phyloP scores from a whole-genome alignment of 208 protist genomes.

The Leishmania braziliensis region DNA sequence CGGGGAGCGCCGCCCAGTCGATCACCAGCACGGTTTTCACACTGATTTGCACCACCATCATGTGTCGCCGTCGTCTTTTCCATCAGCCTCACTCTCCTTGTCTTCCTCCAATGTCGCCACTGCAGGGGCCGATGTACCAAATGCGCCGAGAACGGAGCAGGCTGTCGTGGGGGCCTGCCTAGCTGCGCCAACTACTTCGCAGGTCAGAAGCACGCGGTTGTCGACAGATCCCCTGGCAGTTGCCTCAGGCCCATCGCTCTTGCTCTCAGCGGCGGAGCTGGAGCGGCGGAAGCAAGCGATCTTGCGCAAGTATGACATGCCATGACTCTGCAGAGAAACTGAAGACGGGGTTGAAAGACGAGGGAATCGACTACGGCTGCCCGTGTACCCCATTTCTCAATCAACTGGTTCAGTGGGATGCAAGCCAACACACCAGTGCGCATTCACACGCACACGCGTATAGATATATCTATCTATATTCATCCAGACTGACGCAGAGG shows the following conservation, averaged over 20 bases:
- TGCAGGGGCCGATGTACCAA: background rate
- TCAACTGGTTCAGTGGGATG: background rate
- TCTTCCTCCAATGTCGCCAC: background rate
- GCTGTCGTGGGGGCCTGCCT: too few relatives aligned
- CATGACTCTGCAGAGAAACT: background rate
- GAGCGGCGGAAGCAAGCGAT: constrained; percentile 94
- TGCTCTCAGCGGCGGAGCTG: constrained; percentile 62
- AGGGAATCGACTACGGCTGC: background rate
- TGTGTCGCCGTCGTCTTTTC: background rate
- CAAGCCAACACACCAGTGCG: background rate
- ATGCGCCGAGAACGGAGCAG: background rate
- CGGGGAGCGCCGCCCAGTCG: background rate
- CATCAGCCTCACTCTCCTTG: background rate
- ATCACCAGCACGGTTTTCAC: background rate
- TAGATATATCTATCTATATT: background rate
- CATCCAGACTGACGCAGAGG: background rate
- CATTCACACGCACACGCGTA: background rate
- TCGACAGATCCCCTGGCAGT: background rate
- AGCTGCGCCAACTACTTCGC: background rate
- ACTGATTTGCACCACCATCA: background rate
- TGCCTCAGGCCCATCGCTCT: constrained; percentile 10
- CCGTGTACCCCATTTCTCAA: background rate
- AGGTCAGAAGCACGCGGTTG: background rate
- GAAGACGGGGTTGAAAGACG: background rate
- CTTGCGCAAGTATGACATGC: constrained; percentile 72